Conservation (phyloP, 345 rosid species). For the Jatropha curcas region DNA sequence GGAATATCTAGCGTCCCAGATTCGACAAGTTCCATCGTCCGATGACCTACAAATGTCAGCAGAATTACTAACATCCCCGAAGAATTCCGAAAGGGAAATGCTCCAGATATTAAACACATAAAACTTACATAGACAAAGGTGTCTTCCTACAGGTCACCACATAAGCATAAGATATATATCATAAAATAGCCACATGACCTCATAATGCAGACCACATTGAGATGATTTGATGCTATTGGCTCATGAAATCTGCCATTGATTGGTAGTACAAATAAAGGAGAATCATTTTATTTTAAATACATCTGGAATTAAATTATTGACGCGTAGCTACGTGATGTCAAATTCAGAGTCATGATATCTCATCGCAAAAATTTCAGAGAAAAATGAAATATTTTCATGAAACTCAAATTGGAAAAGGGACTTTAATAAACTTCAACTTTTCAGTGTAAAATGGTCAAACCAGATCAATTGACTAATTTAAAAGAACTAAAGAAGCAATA, state of each 20-base stretch:
- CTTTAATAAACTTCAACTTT: background rate
- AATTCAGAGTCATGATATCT: constrained; percentile 1
- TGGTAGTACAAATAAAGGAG: background rate
- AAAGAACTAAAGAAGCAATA: constrained; percentile 4
- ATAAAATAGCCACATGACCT: background rate
- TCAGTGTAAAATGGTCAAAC: constrained; percentile 14
- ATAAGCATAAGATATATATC: background rate
- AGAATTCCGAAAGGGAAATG: constrained; percentile 1
- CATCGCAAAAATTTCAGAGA: constrained; percentile 7
- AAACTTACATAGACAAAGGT: background rate
- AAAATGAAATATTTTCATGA: constrained; percentile 14
- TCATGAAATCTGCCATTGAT: background rate
- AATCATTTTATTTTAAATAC: background rate
- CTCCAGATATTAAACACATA: background rate
- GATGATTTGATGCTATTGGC: background rate
- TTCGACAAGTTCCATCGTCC: constrained; percentile 98
- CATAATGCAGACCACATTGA: constrained; percentile 1
- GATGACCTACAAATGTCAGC: constrained; percentile 62
- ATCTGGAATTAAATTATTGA: background rate
- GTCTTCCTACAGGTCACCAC: background rate
- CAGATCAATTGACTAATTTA: constrained; percentile 17
- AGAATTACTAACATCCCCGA: constrained; percentile 16
- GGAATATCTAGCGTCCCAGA: constrained; percentile 94
- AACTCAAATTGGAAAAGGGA: constrained; percentile 9
- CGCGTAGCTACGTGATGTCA: background rate